These are phyloP conservation scores for Lactarius trivialis DNA, from an alignment of 768 basidiomycete genomes.

Conservation along the genomic window DNA sequence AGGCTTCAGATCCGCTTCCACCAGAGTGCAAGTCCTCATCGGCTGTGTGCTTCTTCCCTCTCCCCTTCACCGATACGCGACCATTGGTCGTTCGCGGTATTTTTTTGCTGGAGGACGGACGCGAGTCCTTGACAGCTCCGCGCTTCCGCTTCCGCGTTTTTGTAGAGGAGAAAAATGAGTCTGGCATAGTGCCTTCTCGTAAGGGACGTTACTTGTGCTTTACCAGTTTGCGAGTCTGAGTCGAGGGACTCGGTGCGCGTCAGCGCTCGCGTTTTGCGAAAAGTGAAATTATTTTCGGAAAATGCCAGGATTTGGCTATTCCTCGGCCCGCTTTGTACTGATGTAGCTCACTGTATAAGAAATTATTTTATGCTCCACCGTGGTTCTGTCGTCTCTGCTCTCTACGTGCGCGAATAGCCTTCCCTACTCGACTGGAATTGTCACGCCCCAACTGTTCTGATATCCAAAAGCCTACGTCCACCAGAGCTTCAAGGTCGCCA, in stretches of 20 bases:
- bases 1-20: constrained; percentile 38
- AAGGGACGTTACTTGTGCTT: not conserved
- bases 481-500: constrained; percentile 62
- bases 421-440: constrained; percentile 72
- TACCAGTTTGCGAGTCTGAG: not conserved
- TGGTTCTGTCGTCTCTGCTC: too few relatives aligned
- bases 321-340: too few relatives aligned
- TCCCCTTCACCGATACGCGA: constrained; percentile 23
- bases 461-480: constrained; percentile 80
- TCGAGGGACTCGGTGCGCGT: not conserved
- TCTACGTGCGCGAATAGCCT: constrained; percentile 54
- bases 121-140: constrained; percentile 31
- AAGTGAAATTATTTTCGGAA: constrained; percentile 6
- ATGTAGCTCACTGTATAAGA: too few relatives aligned
- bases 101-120: constrained; percentile 29
- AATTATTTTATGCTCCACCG: too few relatives aligned
- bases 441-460: constrained; percentile 55
- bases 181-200: constrained; percentile 51
- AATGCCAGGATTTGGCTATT: not conserved
- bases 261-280: not conserved
- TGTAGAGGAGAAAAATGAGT: constrained; percentile 66
- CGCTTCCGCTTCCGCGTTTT: constrained; percentile 63
- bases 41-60: constrained; percentile 22
- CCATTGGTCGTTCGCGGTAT: constrained; percentile 27
- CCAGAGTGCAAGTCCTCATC: constrained; percentile 70